phyloP scores from a whole-genome alignment of 2,329 filamentous ascomycete species.

The Albifimbria verrucaria region DNA sequence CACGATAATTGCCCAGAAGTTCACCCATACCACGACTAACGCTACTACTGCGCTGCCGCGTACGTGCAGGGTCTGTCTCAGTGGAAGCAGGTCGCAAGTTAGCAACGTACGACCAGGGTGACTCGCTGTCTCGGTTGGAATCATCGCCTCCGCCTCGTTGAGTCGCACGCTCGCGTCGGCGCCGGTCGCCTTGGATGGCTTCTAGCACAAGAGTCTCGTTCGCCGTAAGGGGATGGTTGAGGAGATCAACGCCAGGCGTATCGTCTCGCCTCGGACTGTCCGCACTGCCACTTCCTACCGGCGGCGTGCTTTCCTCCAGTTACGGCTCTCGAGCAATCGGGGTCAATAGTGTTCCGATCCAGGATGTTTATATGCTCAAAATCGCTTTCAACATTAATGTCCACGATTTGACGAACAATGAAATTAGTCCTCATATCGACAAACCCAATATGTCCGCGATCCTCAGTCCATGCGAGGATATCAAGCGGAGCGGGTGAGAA shows the following conservation, averaged over 20 bases:
- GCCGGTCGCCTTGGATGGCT: slow-evolving; percentile 51
- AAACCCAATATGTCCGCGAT: slow-evolving; percentile 71
- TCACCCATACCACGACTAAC: slow-evolving; percentile 37
- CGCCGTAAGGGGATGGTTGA: slow-evolving; percentile 48
- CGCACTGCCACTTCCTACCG: background rate
- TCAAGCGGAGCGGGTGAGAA: slow-evolving; percentile 91
- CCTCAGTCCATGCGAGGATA: slow-evolving; percentile 90
- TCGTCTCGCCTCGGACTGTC: slow-evolving; percentile 9
- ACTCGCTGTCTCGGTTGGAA: slow-evolving; percentile 7
- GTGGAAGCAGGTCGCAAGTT: slow-evolving; percentile 9
- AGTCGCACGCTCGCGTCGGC: slow-evolving; percentile 42
- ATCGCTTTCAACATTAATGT: slow-evolving; percentile 56
- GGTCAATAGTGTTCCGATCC: slow-evolving; percentile 53
- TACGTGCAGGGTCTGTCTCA: slow-evolving; percentile 10
- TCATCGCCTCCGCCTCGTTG: slow-evolving; percentile 18
- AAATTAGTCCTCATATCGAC: slow-evolving; percentile 70
- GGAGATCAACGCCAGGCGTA: slow-evolving; percentile 34
- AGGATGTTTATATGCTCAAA: slow-evolving; percentile 55
- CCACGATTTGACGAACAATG: slow-evolving; percentile 64
- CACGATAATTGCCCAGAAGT: slow-evolving; percentile 33
- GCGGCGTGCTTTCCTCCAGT: slow-evolving; percentile 19
- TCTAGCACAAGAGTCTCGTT: slow-evolving; percentile 57
- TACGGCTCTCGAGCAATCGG: slow-evolving; percentile 47
- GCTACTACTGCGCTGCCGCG: slow-evolving; percentile 31
- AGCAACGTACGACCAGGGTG: slow-evolving; percentile 15